A percentile compares a stretch with the other conserved stretches of the same genome.
phyloP scores from a whole-genome alignment of 371 early-diverging fungal species.

The Conidiobolus incongruus region DNA sequence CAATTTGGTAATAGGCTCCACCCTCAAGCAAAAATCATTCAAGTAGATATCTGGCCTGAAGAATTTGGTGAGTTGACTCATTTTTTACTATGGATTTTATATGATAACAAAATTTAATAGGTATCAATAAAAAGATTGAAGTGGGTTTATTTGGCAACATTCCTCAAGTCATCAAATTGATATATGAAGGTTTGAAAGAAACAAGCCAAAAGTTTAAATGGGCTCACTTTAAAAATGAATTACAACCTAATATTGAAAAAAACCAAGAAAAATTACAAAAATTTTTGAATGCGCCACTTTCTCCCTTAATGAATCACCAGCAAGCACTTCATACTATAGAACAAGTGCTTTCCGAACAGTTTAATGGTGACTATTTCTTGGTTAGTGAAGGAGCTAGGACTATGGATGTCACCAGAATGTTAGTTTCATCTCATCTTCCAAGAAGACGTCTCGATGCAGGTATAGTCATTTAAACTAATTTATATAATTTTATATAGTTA shows the following conservation, averaged over 20 bases:
- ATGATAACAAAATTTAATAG: background rate
- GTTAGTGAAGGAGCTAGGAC: slow-evolving; percentile 67
- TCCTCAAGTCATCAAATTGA: slow-evolving; percentile 9
- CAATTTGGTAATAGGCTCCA: slow-evolving; percentile 46
- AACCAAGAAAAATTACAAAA: slow-evolving; percentile 5
- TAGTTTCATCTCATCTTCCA: slow-evolving; percentile 37
- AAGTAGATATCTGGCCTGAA: slow-evolving; percentile 42
- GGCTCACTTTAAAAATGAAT: too few species aligned
- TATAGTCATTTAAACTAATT: background rate
- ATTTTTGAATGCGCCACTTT: background rate
- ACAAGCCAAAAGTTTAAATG: too few species aligned
- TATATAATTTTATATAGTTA: background rate
- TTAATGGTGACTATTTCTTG: slow-evolving; percentile 17
- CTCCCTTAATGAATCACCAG: slow-evolving; percentile 36
- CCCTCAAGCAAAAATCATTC: slow-evolving; percentile 29
- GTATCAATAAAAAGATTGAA: slow-evolving; percentile 15
- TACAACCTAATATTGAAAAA: too few species aligned
- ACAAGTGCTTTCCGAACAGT: slow-evolving; percentile 12
- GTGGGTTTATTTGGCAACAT: slow-evolving; percentile 39
- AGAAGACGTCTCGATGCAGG: slow-evolving; percentile 50
- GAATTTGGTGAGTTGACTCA: slow-evolving; percentile 26
- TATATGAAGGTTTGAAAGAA: background rate
- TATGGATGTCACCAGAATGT: slow-evolving; percentile 60
- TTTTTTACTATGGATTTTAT: background rate
- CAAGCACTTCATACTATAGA: slow-evolving; percentile 40